Conservation (phyloP, 2,329 filamentous ascomycete species). For the Fusarium nodosum region DNA sequence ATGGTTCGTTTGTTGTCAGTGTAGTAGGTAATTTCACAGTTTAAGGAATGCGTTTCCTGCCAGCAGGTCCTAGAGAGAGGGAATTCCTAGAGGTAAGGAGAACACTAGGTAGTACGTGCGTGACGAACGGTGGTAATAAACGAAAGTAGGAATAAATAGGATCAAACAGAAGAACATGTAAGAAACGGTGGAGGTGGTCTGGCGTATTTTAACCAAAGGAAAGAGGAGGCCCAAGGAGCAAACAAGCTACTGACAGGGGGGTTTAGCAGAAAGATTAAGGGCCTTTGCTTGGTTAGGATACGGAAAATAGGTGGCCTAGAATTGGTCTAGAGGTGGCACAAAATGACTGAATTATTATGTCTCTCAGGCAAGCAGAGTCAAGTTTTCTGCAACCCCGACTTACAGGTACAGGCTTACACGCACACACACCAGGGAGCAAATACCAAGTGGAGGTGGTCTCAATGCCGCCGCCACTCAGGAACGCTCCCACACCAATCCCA, state of each 20-base stretch:
- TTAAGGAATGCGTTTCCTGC: conserved; percentile 38
- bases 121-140: conserved; percentile 19
- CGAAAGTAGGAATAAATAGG: conserved; percentile 26
- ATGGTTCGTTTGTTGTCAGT: conserved; percentile 4
- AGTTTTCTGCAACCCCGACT: neutral
- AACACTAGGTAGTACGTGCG: conserved; percentile 4
- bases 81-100: conserved; percentile 14
- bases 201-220: conserved; percentile 16
- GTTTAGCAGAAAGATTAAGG: neutral
- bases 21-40: neutral
- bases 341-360: neutral
- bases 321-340: neutral
- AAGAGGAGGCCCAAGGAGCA: conserved; percentile 22
- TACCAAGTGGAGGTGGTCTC: conserved; percentile 34
- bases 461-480: conserved; percentile 45
- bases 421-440: conserved; percentile 4
- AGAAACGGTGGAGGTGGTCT: conserved; percentile 25
- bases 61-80: conserved; percentile 36
- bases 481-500: conserved; percentile 30
- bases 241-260: neutral
- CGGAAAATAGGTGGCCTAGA: neutral
- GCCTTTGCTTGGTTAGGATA: neutral
- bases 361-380: neutral
- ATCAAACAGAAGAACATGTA: conserved; percentile 23
- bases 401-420: conserved; percentile 17